Conservation (phyloP, 2,329 filamentous ascomycete genomes). For the Paraphaeosphaeria minitans region DNA sequence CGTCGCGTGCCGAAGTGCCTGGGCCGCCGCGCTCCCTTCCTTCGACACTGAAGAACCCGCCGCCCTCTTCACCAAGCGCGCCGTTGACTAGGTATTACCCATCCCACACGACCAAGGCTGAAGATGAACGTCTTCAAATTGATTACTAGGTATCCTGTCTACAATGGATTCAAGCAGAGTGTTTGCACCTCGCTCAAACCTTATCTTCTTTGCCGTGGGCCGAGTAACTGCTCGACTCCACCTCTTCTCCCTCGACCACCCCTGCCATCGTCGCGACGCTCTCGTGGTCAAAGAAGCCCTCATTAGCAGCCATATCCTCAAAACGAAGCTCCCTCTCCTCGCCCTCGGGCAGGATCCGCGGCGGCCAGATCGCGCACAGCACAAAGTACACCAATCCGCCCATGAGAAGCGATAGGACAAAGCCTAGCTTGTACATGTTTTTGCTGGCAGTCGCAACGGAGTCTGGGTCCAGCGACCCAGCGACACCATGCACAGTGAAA, state of each 20-base stretch:
- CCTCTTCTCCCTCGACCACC: constrained; percentile 21
- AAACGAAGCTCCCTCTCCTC: constrained; percentile 17
- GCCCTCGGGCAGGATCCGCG: constrained; percentile 13
- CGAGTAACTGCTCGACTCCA: constrained; percentile 4
- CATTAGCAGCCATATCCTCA: constrained; percentile 21
- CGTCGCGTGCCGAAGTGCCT: no score
- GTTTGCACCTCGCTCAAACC: neutral
- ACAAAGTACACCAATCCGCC: constrained; percentile 21
- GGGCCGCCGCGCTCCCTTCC: no score
- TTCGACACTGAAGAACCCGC: no score
- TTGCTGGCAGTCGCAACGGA: constrained; percentile 22
- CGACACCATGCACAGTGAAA: constrained; percentile 27
- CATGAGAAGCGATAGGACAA: constrained; percentile 23
- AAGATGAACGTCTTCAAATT: no score
- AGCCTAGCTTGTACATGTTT: constrained; percentile 27
- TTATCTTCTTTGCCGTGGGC: neutral
- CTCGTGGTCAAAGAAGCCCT: constrained; percentile 26
- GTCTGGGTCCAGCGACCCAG: constrained; percentile 20
- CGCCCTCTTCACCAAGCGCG: no score
- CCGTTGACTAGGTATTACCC: no score
- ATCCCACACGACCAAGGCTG: no score
- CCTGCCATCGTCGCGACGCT: constrained; percentile 21
- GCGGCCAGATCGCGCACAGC: neutral
- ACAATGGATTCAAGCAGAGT: no score
- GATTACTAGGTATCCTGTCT: no score